These are phyloP conservation scores for Nicotiana tomentosiformis DNA, from an alignment of 257 asterid species.

Conservation along the genomic window DNA sequence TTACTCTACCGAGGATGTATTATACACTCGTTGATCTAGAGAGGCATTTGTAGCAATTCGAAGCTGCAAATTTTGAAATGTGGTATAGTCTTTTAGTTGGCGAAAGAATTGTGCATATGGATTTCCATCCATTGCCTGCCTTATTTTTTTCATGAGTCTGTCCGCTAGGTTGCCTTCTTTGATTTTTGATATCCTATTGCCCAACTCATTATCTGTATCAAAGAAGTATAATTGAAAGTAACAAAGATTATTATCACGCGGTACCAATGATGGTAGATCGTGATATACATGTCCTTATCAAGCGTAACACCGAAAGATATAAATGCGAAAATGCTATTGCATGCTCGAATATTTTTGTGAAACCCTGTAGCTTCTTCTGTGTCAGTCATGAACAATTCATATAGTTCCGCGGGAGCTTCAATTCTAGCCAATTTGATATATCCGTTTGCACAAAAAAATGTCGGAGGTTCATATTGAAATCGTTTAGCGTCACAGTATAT, in stretches of 20 bases:
- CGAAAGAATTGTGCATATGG: background rate
- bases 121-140: background rate
- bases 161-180: background rate
- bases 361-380: background rate
- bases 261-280: background rate
- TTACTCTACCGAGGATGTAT: background rate
- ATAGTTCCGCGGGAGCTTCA: background rate
- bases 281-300: background rate
- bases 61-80: background rate
- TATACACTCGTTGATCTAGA: background rate
- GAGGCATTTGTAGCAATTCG: background rate
- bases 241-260: background rate
- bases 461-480: background rate
- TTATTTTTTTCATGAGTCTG: background rate
- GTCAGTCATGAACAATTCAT: background rate
- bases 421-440: background rate
- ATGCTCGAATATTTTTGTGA: background rate
- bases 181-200: background rate
- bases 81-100: background rate
- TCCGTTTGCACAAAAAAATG: background rate
- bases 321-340: background rate
- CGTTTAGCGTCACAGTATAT: no score
- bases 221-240: background rate
- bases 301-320: background rate
- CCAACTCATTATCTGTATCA: background rate